These are phyloP conservation scores for Suaeda aralocaspica DNA, from an alignment of 148 eudicot species.

Conservation along the genomic window DNA sequence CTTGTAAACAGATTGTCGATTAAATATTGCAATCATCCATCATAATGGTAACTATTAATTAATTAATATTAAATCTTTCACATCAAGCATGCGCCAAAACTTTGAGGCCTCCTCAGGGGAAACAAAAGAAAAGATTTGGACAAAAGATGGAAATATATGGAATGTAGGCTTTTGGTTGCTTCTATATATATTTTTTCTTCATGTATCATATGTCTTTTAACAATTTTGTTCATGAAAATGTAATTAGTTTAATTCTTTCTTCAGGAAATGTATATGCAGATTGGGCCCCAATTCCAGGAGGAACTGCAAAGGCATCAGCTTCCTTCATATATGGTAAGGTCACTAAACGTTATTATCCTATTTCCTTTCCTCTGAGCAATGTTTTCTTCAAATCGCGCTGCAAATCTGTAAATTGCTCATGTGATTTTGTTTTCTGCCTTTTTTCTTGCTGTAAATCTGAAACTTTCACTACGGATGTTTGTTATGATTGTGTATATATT, in stretches of 20 bases:
- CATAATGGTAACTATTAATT: background rate
- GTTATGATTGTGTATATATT: background rate
- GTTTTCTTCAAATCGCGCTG: background rate
- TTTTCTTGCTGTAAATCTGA: background rate
- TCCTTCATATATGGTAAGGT: slow-evolving; percentile 68
- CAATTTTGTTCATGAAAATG: background rate
- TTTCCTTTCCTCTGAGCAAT: background rate
- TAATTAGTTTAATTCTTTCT: slow-evolving; percentile 1
- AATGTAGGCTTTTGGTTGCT: background rate
- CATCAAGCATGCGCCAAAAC: background rate
- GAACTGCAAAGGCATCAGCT: slow-evolving; percentile 85
- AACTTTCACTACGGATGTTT: background rate
- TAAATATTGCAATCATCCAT: background rate
- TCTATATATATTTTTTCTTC: background rate
- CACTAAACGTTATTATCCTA: background rate
- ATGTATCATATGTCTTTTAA: background rate
- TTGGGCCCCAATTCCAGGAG: slow-evolving; percentile 87
- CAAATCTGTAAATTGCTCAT: background rate
- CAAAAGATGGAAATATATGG: background rate
- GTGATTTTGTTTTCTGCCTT: background rate
- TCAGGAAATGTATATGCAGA: slow-evolving; percentile 94
- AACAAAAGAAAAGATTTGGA: background rate
- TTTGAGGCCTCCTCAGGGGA: background rate
- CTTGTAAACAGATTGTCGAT: background rate
- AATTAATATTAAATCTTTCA: background rate